A percentile compares a stretch with the other conserved stretches of the same genome.
Evolutionary conservation across 257 asterid genomes (phyloP).

Genomic region (Avicennia marina): DNA sequence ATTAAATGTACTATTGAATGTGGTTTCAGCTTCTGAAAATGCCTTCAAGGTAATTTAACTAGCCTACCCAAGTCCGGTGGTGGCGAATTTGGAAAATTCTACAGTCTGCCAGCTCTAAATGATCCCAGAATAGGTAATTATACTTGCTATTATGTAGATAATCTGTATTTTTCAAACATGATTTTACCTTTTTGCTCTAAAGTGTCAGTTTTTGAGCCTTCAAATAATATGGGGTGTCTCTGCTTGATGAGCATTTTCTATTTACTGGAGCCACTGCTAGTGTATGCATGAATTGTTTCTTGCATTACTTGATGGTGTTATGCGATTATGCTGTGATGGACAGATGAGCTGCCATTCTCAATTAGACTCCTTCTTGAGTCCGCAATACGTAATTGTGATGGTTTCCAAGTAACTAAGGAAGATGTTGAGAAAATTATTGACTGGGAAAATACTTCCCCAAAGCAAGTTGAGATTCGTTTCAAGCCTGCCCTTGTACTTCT

Average conservation of each 20-base stretch:
- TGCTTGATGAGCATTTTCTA: no score
- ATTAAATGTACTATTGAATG: slow-evolving; percentile 6
- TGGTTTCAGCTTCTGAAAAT: slow-evolving; percentile 67
- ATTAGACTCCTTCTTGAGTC: slow-evolving; percentile 90
- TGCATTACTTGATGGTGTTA: no score
- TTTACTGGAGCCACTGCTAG: no score
- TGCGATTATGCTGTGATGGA: no score
- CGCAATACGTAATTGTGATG: slow-evolving; percentile 93
- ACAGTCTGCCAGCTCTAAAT: slow-evolving; percentile 80
- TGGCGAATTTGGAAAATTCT: slow-evolving; percentile 90
- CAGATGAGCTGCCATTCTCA: slow-evolving; percentile 94
- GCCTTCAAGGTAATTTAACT: slow-evolving; percentile 75
- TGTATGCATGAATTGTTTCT: no score
- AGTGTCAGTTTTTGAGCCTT: no score
- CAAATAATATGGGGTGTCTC: no score
- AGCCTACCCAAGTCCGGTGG: slow-evolving; percentile 88
- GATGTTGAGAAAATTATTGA: slow-evolving; percentile 92
- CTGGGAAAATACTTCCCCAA: slow-evolving; percentile 83
- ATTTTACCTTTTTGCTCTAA: neutral
- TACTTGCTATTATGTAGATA: neutral
- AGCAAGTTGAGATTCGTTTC: slow-evolving; percentile 90
- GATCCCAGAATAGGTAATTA: slow-evolving; percentile 80
- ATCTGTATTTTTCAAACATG: neutral
- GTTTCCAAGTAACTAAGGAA: slow-evolving; percentile 83
- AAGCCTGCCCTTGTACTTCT: slow-evolving; percentile 95